Evolutionary conservation across 805 yeast genomes (phyloP), one percentile per base, ranked within the genome.

Genomic region (Phaffomyces opuntiae): DNA sequence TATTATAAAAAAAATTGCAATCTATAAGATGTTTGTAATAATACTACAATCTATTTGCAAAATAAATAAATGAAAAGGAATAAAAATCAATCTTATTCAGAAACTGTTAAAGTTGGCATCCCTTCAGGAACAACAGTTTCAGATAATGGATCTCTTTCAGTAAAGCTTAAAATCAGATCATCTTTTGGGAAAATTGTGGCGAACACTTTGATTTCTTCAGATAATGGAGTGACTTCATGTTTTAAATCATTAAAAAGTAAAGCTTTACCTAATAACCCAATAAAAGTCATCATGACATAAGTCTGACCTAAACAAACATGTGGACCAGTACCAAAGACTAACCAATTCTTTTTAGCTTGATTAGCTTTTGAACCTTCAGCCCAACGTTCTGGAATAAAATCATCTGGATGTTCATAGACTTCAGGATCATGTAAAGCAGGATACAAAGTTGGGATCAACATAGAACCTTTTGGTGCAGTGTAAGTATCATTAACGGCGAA

Each of bases 101-200:
- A 27, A 21, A 45, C 48, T 4, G 48, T 42, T 21, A 40, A 9
- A 8, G 39, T 35, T 16, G 44, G 44, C 42, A 45, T 40, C 29
- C 45, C 48, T 32, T 45, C 45, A 21, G 48, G 45, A 16, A 45
- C 42, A 35, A 42, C 47, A 19, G 49, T 42, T 37, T 49, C 44
- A 2, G 53, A 52, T 34, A 65, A 46, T 49, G 74, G 74, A 50
- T 85, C 85, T 69, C 93, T 80, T 55, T 62, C 70, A 41, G 70
- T 73, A 73, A 90, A 91, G 56, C 81, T 72, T 63, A 93, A 69
- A 53, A 87, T 78, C 62, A 95, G 80, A 65, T 93, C 96, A 68
- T 93, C 99, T 65, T 87, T 81, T 26, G 99, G 99, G 85, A 93
- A 93, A 63, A 93, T 89, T 17, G 99, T 93, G 26, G 99, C 99